Percentiles rank a stretch among this genome's conserved stretches.
Conservation (phyloP, 345 rosid species). For the Populus alba region DNA sequence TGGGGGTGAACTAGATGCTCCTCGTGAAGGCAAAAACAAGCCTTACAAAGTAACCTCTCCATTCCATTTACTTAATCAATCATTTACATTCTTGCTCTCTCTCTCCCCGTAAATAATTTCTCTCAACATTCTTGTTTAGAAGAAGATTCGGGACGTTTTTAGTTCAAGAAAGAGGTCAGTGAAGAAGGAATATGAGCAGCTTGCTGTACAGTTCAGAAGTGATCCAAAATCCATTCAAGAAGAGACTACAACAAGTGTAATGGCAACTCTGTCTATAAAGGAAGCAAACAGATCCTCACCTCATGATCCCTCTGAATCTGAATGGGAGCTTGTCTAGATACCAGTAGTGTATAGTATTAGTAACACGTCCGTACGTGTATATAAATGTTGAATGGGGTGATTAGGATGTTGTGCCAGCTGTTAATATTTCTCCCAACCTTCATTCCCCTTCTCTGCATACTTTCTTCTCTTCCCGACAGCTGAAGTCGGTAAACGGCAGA, state of each 20-base stretch:
- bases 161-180: constrained; percentile 53
- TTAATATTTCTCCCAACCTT: constrained; percentile 10
- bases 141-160: constrained; percentile 52
- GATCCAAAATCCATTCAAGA: constrained; percentile 22
- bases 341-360: neutral
- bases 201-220: constrained; percentile 37
- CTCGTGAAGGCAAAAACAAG: constrained; percentile 40
- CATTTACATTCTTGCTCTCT: neutral
- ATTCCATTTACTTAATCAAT: neutral
- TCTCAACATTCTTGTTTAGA: constrained; percentile 30
- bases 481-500: neutral
- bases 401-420: constrained; percentile 6
- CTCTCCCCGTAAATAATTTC: neutral
- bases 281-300: constrained; percentile 21
- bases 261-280: constrained; percentile 23
- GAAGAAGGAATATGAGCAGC: constrained; percentile 67
- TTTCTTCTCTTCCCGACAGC: neutral
- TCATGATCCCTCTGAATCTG: constrained; percentile 44
- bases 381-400: constrained; percentile 6
- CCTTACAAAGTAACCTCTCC: constrained; percentile 55
- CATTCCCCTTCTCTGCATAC: neutral
- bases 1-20: constrained; percentile 42
- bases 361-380: neutral
- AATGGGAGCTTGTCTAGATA: constrained; percentile 75
- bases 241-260: constrained; percentile 14